phyloP scores from a whole-genome alignment of 139 green algal genomes.

The Picochlorum sp. region DNA sequence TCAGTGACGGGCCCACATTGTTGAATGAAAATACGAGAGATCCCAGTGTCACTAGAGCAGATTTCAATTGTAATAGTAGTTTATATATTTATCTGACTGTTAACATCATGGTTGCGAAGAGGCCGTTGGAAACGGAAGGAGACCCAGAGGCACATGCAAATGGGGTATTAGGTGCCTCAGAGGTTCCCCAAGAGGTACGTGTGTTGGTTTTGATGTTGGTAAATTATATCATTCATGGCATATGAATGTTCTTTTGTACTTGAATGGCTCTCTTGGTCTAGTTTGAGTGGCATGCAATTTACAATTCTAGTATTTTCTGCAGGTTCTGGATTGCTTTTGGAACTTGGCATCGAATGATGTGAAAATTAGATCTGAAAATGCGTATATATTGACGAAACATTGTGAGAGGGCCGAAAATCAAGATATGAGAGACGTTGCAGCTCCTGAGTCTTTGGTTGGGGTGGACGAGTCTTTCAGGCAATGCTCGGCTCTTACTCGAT shows the following conservation, averaged over 20 bases:
- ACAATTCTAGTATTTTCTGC: neutral
- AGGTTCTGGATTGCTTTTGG: slow-evolving; percentile 66
- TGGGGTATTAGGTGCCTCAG: slow-evolving; percentile 47
- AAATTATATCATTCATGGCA: neutral
- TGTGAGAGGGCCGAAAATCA: neutral
- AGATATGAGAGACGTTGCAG: neutral
- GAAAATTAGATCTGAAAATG: slow-evolving; percentile 15
- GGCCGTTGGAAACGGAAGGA: too few relatives aligned
- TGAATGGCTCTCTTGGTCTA: neutral
- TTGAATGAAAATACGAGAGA: too few relatives aligned
- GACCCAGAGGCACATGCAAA: slow-evolving; percentile 5
- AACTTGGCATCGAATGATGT: slow-evolving; percentile 55
- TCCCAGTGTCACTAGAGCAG: too few relatives aligned
- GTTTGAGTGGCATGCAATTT: neutral
- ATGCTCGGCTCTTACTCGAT: slow-evolving; percentile 52
- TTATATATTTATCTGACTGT: too few relatives aligned
- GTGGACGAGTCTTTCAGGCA: slow-evolving; percentile 31
- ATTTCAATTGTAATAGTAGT: too few relatives aligned
- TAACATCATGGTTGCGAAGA: too few relatives aligned
- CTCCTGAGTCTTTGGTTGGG: neutral
- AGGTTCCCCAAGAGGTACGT: slow-evolving; percentile 37
- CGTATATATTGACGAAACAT: neutral
- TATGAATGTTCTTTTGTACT: neutral
- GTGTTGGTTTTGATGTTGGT: neutral
- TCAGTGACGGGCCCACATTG: too few relatives aligned